Conservation (phyloP, 495 filamentous ascomycete species). For the Tuber umbilicatum region DNA sequence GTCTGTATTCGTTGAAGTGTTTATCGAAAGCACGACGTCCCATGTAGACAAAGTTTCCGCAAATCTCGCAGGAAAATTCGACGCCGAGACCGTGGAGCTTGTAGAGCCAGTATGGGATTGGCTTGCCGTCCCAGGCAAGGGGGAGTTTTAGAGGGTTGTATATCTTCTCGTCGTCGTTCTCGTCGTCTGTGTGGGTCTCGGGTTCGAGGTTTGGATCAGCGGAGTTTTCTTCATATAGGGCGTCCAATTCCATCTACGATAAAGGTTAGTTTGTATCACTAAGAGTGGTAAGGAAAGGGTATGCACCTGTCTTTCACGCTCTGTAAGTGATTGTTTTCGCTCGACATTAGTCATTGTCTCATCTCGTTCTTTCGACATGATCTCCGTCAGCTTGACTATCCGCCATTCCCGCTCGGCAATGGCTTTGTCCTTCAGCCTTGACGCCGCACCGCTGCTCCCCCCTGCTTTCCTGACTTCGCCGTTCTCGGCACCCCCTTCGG, state of each 20-base stretch:
- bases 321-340: constrained; percentile 90
- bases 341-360: constrained; percentile 90
- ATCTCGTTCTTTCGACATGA: constrained; percentile 69
- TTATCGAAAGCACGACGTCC: constrained; percentile 93
- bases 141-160: constrained; percentile 97
- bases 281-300: not conserved
- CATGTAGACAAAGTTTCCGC: constrained; percentile 97
- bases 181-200: constrained; percentile 53
- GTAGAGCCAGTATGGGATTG: constrained; percentile 98
- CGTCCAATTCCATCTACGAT: constrained; percentile 66
- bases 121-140: constrained; percentile 95
- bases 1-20: constrained; percentile 88
- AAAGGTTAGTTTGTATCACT: not conserved
- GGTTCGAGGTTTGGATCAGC: constrained; percentile 31
- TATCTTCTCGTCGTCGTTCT: constrained; percentile 74
- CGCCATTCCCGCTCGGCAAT: constrained; percentile 85
- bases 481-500: constrained; percentile 20
- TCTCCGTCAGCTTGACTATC: constrained; percentile 64
- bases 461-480: constrained; percentile 38
- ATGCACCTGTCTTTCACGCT: constrained; percentile 67
- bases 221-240: constrained; percentile 50
- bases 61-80: constrained; percentile 92
- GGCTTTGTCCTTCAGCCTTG: constrained; percentile 74
- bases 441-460: constrained; percentile 36
- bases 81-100: constrained; percentile 92